Base-by-base conservation (phyloP, 2,329 filamentous ascomycete genomes). In the Apiospora sp. region DNA sequence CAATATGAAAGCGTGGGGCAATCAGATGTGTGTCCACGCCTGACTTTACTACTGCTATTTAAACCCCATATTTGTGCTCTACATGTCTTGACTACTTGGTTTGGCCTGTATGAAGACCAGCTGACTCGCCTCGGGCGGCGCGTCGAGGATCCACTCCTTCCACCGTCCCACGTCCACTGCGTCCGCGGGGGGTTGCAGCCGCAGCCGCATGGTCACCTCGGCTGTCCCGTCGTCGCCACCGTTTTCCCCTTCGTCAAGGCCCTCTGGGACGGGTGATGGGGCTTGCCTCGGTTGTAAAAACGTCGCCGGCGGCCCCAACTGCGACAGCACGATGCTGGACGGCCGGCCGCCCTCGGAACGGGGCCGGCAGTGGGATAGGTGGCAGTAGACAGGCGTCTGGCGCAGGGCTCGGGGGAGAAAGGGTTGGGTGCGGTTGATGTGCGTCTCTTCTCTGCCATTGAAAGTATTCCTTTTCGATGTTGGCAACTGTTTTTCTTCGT, bases 331-430 rank as follows among this genome's bases (percentile, higher is more conserved):
- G 37, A 71, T 67, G 24, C 48, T 73, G 12, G 49, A 13, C 10
- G 44, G 16, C 37, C 34, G 34, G 10, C 61, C 46, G 10, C 61
- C 46, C 22, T 61, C 51, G 43, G 24, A 64, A 10, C 48, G 69
- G 4, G 58, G 34, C 22, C 34, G 68, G 46, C 48, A 64, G 16
- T 46, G 34, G 12, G 72, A 73, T 2, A 73, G 22, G 61, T 69
- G 72, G 43, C 69, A 71, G 48, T 73, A 73, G 8, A 68, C 69
- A 30, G 72, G 72, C 37, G 24, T 67, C 44, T 48, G 61, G 14
- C 51, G 46, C 19, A 58, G 19, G 41, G 30, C 34, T 12, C 22
- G 16, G 1, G 43, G 27, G 22, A 68, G 48, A 37, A n/a, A 68
- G 19, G 61, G 34, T 22, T 12, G 71, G 6, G 27, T 30, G 19